Evolutionary conservation across 2,329 filamentous ascomycete species (phyloP), one percentile per base, ranked within the genome.

Genomic region (Monosporascus cannonballus): DNA sequence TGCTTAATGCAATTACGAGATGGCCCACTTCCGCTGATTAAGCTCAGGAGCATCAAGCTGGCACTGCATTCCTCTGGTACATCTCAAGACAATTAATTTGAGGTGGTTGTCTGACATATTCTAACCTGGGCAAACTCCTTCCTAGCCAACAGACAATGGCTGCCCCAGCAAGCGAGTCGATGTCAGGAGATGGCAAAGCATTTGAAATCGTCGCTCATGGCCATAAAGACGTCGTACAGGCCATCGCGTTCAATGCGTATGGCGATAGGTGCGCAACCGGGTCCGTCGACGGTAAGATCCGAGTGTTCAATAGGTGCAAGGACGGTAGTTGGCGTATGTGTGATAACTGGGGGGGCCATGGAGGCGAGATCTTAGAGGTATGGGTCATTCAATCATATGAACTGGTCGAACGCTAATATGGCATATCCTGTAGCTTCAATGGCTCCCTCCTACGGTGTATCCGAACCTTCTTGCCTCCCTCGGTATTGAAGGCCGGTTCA

Each of bases 231-330:
- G 79, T 94, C 45, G 88, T 95, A 49, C 85, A 92, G 59, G 87
- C 90, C 51, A 85, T 93, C 56, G 87, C 90, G 60, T 96, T 95
- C 79, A 96, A 96, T 71, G 86, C 85, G 60, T 96, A 96, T 69
- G 93, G 92, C 61, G 92, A 90, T 63, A 89, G 92, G 61, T 92
- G 93, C 76, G 89, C 92, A 42, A 94, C 91, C 3, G 91, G 90
- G 36, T 94, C 90, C 18, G 89, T 93, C 18, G 93, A 97, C 69
- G 93, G 96, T 69, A 90, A 88, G 68, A 87, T 97, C 64, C 90
- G 92, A 67, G 88, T 96, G 57, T 96, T 93, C 80, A 90, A 93
- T 70, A 81, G 86, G 47, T 87, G 94, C 66, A 85, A 85, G 59
- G 87, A 90, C 61, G 84, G 84, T 42, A 76, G 82, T 53, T 96